A percentile compares a stretch with the other conserved stretches of the same genome.
Conservation (phyloP, 306 rosid genomes). For the Boehmeria nivea region DNA sequence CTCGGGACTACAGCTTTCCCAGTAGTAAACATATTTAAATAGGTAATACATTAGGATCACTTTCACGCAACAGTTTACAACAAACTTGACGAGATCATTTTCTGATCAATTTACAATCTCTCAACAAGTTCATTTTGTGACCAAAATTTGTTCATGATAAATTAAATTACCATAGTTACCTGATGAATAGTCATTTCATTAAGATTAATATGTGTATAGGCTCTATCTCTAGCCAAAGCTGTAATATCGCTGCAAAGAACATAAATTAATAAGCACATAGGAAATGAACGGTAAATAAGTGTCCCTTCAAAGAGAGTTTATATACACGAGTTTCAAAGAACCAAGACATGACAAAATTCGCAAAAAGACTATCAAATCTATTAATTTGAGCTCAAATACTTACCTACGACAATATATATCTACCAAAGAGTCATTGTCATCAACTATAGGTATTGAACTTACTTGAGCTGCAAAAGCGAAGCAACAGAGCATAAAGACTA, state of each 20-base stretch:
- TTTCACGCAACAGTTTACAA: too few species aligned
- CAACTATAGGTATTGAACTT: conserved; percentile 94
- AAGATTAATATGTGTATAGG: conserved; percentile 79
- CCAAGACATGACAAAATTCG: too few species aligned
- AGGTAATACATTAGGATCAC: too few species aligned
- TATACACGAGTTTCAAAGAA: conserved; percentile 2
- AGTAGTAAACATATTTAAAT: too few species aligned
- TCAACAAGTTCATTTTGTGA: neutral
- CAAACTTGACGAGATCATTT: too few species aligned
- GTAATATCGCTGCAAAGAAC: conserved; percentile 76
- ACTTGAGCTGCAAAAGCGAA: conserved; percentile 72
- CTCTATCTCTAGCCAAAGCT: conserved; percentile 96
- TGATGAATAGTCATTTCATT: conserved; percentile 95
- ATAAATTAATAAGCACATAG: neutral
- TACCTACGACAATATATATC: conserved; percentile 99
- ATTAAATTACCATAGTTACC: conserved; percentile 31
- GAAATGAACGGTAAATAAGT: neutral
- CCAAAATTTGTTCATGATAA: neutral
- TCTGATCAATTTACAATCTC: too few species aligned
- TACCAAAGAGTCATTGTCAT: conserved; percentile 79
- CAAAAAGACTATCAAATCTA: neutral
- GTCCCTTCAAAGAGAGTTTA: too few species aligned
- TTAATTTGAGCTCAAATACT: conserved; percentile 27
- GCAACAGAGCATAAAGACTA: conserved; percentile 6
- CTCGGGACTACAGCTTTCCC: too few species aligned